phyloP scores from a whole-genome alignment of 169 alveolate genomes.

The Plasmodium adleri region DNA sequence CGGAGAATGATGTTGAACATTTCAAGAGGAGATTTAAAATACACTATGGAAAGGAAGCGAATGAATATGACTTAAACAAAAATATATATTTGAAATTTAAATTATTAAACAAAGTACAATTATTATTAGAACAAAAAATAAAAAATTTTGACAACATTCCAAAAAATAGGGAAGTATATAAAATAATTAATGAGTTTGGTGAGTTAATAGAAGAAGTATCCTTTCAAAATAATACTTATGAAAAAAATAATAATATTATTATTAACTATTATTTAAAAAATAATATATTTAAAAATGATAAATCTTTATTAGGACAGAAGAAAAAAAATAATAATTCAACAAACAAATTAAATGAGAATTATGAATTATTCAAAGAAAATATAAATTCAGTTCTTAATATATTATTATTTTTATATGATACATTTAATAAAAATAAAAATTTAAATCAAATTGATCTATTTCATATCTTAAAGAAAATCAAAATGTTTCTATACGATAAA shows the following conservation, averaged over 20 bases:
- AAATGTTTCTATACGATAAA: conserved; percentile 33
- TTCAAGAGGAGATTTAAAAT: conserved; percentile 42
- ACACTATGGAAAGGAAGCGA: conserved; percentile 25
- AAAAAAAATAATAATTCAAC: background rate
- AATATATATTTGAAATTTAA: conserved; percentile 1
- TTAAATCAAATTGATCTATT: background rate
- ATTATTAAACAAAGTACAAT: background rate
- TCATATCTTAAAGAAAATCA: conserved; percentile 12
- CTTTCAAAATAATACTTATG: background rate
- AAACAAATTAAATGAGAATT: conserved; percentile 20
- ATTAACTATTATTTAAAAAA: conserved; percentile 7
- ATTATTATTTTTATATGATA: conserved; percentile 8
- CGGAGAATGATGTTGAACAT: conserved; percentile 20
- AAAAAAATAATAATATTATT: conserved; percentile 2
- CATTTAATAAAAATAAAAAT: background rate
- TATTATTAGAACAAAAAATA: conserved; percentile 35
- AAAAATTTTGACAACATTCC: conserved; percentile 13
- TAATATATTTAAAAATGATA: background rate
- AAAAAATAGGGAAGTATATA: conserved; percentile 10
- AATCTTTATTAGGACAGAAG: conserved; percentile 5
- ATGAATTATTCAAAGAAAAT: conserved; percentile 9
- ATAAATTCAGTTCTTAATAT: conserved; percentile 16
- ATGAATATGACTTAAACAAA: conserved; percentile 13
- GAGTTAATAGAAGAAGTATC: background rate
- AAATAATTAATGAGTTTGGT: conserved; percentile 21